A percentile compares a stretch with the other conserved stretches of the same genome.
phyloP scores from a whole-genome alignment of 2,329 filamentous ascomycete species.

The Reticulascus tulasneorum region DNA sequence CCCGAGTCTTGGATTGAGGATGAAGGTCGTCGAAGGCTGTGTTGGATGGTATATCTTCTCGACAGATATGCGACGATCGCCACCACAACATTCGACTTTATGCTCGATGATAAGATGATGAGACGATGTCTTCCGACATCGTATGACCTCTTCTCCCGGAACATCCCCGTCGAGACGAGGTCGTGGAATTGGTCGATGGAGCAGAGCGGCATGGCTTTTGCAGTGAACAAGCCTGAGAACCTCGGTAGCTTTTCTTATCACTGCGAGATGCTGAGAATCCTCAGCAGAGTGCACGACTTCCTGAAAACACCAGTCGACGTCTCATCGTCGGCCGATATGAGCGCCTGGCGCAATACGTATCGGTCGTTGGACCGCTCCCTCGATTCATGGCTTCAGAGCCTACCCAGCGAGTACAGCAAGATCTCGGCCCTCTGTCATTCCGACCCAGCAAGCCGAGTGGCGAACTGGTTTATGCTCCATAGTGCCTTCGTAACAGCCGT shows the following conservation, averaged over 20 bases:
- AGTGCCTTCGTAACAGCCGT: conserved; percentile 41
- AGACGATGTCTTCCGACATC: conserved; percentile 37
- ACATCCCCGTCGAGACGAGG: conserved; percentile 38
- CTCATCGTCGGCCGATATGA: conserved; percentile 31
- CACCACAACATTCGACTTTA: conserved; percentile 36
- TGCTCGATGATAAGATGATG: conserved; percentile 34
- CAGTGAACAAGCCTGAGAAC: conserved; percentile 35
- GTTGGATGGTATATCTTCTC: conserved; percentile 42
- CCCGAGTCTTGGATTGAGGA: conserved; percentile 42
- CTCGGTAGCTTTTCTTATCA: conserved; percentile 42
- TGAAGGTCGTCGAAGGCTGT: conserved; percentile 35
- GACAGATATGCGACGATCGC: conserved; percentile 40
- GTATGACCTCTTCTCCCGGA: conserved; percentile 40
- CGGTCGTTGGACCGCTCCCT: conserved; percentile 33
- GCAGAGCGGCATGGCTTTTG: conserved; percentile 15
- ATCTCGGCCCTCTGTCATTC: conserved; percentile 41
- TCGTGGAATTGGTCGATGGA: conserved; percentile 20
- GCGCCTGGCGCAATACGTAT: conserved; percentile 37
- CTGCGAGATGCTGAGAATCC: conserved; percentile 38
- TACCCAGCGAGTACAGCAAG: conserved; percentile 41
- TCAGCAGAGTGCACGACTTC: conserved; percentile 39
- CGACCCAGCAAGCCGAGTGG: conserved; percentile 39
- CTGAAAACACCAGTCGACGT: conserved; percentile 36
- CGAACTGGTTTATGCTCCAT: conserved; percentile 44
- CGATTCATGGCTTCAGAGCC: conserved; percentile 36